Base-by-base conservation (phyloP, 2,329 filamentous ascomycete genomes). In the Purpureocillium lavendulum region DNA sequence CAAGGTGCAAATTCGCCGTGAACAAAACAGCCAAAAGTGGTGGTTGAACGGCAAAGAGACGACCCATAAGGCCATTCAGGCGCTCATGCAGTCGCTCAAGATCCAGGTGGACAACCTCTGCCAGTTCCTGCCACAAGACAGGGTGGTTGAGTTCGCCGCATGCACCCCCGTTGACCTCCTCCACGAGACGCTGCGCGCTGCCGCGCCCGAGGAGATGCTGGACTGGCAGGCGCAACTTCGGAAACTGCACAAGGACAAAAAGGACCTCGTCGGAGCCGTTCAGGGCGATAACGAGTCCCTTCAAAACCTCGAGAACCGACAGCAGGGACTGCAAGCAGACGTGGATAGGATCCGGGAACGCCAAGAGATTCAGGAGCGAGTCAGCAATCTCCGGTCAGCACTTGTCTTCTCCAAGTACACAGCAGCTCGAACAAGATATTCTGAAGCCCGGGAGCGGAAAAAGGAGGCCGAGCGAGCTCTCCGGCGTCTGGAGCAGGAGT, bases 51-150 rank as follows among this genome's bases (percentile, higher is more conserved):
- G 80, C 31, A 75, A 70, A 46, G 71, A 74, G 40, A 62, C 70
- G 5, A 70, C 71, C 2, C 75, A 80, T 45, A 83, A 81, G 52
- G 70, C 70, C 4, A 72, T 97, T 7, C 71, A 83, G 50, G 64
- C 70, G 9, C 65, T 95, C 36, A 84, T 82, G 44, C 75, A 70
- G 43, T 72, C 71, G 9, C 80, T 94, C 53, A 83, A 83, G 36
- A 97, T 98, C 38, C 92, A 98, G 60, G 87, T 97, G 47, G 92
- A 98, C 66, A 98, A 98, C 51, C 71, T 98, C 2, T 98, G 92
- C 59, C 92, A 98, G 58, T 98, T 98, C 52, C 67, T 98, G 33
- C 92, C 92, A 0, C 92, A 98, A 60, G 92, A 98, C 57, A 84
- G 89, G 49, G 92, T 98, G 2, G 87, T 88, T 17, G 89, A 96